Conservation (phyloP, 257 asterid species). For the Ocimum tenuiflorum region DNA sequence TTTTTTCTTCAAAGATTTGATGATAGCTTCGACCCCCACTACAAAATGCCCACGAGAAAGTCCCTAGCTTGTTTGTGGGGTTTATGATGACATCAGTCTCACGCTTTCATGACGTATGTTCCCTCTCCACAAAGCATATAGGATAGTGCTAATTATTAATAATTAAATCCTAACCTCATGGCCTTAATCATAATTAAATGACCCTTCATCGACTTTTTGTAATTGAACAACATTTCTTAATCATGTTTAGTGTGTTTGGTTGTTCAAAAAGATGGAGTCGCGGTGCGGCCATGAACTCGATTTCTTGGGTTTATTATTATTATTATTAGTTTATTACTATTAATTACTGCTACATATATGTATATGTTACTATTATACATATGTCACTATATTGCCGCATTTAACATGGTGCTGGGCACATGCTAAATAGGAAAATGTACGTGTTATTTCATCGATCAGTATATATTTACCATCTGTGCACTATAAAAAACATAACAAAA, state of each 20-base stretch:
- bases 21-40: constrained; percentile 54
- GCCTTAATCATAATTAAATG: constrained; percentile 11
- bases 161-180: constrained; percentile 24
- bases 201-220: constrained; percentile 10
- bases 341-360: neutral
- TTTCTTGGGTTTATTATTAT: neutral
- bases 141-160: constrained; percentile 11
- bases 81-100: constrained; percentile 38
- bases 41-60: constrained; percentile 29
- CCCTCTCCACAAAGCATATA: constrained; percentile 13
- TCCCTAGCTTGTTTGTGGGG: constrained; percentile 29
- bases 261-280: neutral
- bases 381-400: no score
- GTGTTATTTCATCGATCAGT: no score
- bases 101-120: constrained; percentile 64
- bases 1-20: constrained; percentile 40
- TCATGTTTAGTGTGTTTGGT: constrained; percentile 12
- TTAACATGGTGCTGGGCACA: no score
- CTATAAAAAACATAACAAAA: no score
- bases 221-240: constrained; percentile 12
- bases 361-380: neutral
- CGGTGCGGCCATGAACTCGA: neutral
- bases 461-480: no score
- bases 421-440: no score
- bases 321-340: neutral